Percentiles rank a stretch among this genome's conserved stretches.
phyloP scores from a whole-genome alignment of 2,329 filamentous ascomycete genomes.

The Venturia oleaginea region DNA sequence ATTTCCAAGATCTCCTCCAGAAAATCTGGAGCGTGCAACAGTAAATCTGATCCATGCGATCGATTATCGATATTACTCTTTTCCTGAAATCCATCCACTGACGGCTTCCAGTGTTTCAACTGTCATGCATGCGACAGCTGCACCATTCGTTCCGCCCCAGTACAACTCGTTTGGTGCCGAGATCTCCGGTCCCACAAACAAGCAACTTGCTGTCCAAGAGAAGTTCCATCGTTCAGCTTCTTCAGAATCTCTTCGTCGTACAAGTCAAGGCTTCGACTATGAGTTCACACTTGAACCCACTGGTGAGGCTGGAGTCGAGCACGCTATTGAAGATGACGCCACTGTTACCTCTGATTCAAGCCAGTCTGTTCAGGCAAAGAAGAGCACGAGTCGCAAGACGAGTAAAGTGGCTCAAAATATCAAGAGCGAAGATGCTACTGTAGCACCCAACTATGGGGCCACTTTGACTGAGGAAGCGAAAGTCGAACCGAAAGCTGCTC shows the following conservation, averaged over 20 bases:
- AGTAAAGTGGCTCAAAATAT: neutral
- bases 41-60: too few relatives aligned
- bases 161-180: neutral
- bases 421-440: neutral
- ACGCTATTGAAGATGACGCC: neutral
- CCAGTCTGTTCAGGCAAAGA: neutral
- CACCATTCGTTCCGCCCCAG: neutral
- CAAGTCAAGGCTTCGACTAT: conserved; percentile 1
- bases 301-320: neutral
- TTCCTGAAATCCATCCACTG: neutral
- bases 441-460: neutral
- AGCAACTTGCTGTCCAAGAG: neutral
- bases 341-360: neutral
- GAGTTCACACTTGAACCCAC: neutral
- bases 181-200: neutral
- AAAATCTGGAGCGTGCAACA: too few relatives aligned
- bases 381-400: neutral
- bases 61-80: too few relatives aligned
- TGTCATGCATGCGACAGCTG: neutral
- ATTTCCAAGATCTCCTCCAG: neutral
- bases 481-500: neutral
- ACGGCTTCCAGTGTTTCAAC: neutral
- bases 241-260: conserved; percentile 6
- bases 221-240: conserved; percentile 1
- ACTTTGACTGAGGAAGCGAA: neutral